Evolutionary conservation across 352 stramenopile species (phyloP).

Genomic region (Pythium monospermum): DNA sequence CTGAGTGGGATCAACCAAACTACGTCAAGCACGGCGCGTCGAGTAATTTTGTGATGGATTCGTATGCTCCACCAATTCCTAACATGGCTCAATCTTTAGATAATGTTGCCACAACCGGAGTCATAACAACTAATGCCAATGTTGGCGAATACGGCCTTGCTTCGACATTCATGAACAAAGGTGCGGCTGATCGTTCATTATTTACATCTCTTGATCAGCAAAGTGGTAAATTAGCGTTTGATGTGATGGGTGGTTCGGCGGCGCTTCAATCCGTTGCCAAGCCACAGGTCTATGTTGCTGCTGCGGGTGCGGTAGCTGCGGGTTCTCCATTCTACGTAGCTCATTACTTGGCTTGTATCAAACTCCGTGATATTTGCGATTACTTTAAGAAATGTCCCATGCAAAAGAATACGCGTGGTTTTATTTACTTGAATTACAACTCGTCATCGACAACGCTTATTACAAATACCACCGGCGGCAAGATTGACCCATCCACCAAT

Average conservation of each 20-base stretch:
- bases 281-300: slow-evolving; percentile 15
- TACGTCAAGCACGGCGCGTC: slow-evolving; percentile 12
- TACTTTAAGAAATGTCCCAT: slow-evolving; percentile 20
- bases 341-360: slow-evolving; percentile 16
- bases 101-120: slow-evolving; percentile 11
- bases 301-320: slow-evolving; percentile 8
- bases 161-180: slow-evolving; percentile 13
- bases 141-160: slow-evolving; percentile 16
- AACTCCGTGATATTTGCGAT: slow-evolving; percentile 18
- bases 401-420: slow-evolving; percentile 18
- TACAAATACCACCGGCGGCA: slow-evolving; percentile 10
- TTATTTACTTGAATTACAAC: slow-evolving; percentile 20
- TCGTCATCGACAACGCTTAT: slow-evolving; percentile 12
- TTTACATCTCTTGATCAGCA: slow-evolving; percentile 18
- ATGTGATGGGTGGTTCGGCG: slow-evolving; percentile 14
- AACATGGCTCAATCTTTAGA: slow-evolving; percentile 10
- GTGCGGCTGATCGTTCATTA: slow-evolving; percentile 11
- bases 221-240: slow-evolving; percentile 15
- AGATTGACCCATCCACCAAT: slow-evolving; percentile 4
- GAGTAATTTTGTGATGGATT: slow-evolving; percentile 16
- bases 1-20: slow-evolving; percentile 14
- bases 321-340: slow-evolving; percentile 16
- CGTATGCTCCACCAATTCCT: slow-evolving; percentile 10
- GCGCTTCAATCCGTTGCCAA: slow-evolving; percentile 16
- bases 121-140: slow-evolving; percentile 17